These are phyloP conservation scores for Penicillium sp. DNA, from an alignment of 2,329 filamentous ascomycete genomes.

Conservation along the genomic window DNA sequence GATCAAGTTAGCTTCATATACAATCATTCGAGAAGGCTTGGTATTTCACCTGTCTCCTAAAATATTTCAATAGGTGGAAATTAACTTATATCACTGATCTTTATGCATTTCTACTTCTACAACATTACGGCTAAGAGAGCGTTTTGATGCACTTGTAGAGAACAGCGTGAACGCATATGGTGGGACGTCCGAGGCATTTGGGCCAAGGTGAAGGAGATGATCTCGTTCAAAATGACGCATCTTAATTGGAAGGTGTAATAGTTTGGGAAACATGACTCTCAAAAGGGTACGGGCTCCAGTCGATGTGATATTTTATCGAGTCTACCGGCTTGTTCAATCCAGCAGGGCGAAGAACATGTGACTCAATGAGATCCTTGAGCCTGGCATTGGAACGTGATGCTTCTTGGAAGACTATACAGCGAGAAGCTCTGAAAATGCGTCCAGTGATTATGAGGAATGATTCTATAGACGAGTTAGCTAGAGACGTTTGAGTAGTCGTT, in stretches of 20 bases:
- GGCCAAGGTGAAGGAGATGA: not conserved
- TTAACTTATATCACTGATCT: too few relatives aligned
- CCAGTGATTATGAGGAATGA: not conserved
- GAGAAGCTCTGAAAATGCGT: not conserved
- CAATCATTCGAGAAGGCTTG: too few relatives aligned
- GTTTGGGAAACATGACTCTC: not conserved
- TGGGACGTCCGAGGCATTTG: too few relatives aligned
- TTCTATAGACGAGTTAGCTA: too few relatives aligned
- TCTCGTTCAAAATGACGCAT: not conserved
- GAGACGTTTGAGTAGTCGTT: too few relatives aligned
- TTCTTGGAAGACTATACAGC: not conserved
- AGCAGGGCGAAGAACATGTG: slow-evolving; percentile 22
- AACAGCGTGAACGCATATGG: too few relatives aligned
- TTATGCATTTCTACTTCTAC: too few relatives aligned
- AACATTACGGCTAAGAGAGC: too few relatives aligned
- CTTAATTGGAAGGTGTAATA: not conserved
- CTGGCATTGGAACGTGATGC: not conserved
- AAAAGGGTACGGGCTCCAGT: slow-evolving; percentile 20
- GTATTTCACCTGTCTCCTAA: too few relatives aligned
- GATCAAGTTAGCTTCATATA: too few relatives aligned
- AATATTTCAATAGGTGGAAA: too few relatives aligned
- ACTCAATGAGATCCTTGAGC: slow-evolving; percentile 14
- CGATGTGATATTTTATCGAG: slow-evolving; percentile 13
- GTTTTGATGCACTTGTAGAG: too few relatives aligned
- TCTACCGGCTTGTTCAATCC: slow-evolving; percentile 14